phyloP scores from a whole-genome alignment of 2,329 filamentous ascomycete species.

The Aspergillus brunneoviolaceus region DNA sequence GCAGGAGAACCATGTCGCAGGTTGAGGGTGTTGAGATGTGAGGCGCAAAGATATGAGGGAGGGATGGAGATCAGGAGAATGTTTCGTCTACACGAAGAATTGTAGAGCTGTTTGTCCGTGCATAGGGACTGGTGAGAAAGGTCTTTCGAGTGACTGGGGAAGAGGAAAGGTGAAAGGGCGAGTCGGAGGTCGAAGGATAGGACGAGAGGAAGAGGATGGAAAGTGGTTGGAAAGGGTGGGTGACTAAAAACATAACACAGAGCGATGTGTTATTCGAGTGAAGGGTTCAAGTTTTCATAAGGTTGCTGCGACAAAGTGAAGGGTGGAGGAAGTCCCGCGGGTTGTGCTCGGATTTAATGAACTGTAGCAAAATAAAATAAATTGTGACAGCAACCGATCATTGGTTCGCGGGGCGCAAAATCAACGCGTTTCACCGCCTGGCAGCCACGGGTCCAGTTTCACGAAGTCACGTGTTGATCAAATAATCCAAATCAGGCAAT shows the following conservation, averaged over 20 bases:
- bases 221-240: background rate
- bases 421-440: conserved; percentile 10
- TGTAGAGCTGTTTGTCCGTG: background rate
- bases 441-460: too few species aligned
- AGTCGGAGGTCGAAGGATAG: background rate
- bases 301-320: background rate
- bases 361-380: conserved; percentile 4
- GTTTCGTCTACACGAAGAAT: background rate
- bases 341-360: background rate
- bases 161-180: background rate
- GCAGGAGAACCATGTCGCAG: conserved; percentile 37
- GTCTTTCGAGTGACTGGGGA: background rate
- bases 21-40: background rate
- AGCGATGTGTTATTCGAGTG: background rate
- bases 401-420: background rate
- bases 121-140: background rate
- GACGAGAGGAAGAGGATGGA: background rate
- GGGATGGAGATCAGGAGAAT: background rate
- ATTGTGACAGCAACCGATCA: background rate
- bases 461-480: too few species aligned
- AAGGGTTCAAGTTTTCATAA: background rate
- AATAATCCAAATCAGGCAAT: too few species aligned
- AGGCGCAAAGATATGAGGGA: background rate
- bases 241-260: background rate
- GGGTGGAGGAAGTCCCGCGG: background rate